Evolutionary conservation across 176 grass and related monocot genomes (phyloP).

Genomic region (Poa pratensis): DNA sequence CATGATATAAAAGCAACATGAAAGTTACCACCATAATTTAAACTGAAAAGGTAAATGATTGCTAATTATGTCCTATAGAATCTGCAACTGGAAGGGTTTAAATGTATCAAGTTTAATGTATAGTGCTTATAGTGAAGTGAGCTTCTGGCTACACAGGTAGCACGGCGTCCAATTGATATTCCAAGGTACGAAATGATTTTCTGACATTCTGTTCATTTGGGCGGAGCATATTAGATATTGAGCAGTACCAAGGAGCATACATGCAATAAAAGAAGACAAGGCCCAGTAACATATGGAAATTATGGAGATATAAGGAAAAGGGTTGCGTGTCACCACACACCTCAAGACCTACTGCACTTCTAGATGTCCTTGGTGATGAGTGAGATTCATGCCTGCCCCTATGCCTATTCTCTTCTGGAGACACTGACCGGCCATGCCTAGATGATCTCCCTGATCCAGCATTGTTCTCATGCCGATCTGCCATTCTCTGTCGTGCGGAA

Average conservation of each 20-base stretch:
- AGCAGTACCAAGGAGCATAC: constrained; percentile 18
- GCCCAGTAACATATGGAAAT: constrained; percentile 1
- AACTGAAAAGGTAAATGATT: not conserved
- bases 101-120: not conserved
- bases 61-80: not conserved
- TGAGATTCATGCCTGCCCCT: constrained; percentile 47
- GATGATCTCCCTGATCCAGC: constrained; percentile 52
- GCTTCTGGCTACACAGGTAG: not conserved
- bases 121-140: not conserved
- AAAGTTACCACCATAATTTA: not conserved
- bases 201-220: not conserved
- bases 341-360: constrained; percentile 55
- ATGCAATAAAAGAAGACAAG: constrained; percentile 26
- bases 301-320: not conserved
- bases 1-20: not conserved
- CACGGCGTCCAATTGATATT: not conserved
- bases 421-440: constrained; percentile 51
- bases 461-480: constrained; percentile 43
- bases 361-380: constrained; percentile 52
- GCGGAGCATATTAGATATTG: not conserved
- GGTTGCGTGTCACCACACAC: constrained; percentile 62
- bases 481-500: constrained; percentile 42
- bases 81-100: not conserved
- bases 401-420: constrained; percentile 55
- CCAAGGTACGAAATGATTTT: not conserved